Evolutionary conservation across 2,329 filamentous ascomycete genomes (phyloP), one percentile per base, ranked within the genome.

Genomic region (Pseudocercospora musae): DNA sequence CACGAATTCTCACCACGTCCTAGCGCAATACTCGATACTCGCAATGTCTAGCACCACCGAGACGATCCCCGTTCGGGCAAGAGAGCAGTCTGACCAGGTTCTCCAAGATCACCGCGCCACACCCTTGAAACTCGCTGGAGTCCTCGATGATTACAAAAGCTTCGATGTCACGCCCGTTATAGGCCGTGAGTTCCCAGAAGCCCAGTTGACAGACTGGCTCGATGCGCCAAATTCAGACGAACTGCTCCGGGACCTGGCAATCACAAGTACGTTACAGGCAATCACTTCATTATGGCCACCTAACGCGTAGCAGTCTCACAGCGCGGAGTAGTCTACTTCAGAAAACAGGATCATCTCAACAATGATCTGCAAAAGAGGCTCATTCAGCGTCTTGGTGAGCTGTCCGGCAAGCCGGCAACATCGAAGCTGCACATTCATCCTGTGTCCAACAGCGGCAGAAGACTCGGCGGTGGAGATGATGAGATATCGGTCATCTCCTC

Each of bases 271-370:
- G 44, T 44, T 37, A 37, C 42, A 25, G 10, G 11, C 37, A 44
- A 33, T 13, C 9, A 9, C n/a, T 25, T 23, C 15, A 44, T 21
- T 40, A 25, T 46, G 58, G 57, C 50, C 44, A 59, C 29, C 29
- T 31, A 11, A 31, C 9, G 10, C 23, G 59, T 53, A 25, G 10
- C 37, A 89, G 87, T 90, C 66, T 89, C 87, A 1, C 83, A 85
- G 63, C 84, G 88, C 0, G 87, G 87, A 8, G 87, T 90, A 2
- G 87, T 89, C 33, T 89, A 90, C 77, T 89, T 90, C 76, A 84
- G 87, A n/a, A 42, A 40, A 29, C 88, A 91, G 64, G 77, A 85
- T 68, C 78, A 82, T 70, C 74, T 89, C 42, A 82, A 80, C 65
- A 82, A 88, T 70, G 84, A 86, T 0, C 79, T 87, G n/a, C 82